Evolutionary conservation across 441 rosid species (phyloP), one percentile per base, ranked within the genome.

Genomic region (Populus hybrid): DNA sequence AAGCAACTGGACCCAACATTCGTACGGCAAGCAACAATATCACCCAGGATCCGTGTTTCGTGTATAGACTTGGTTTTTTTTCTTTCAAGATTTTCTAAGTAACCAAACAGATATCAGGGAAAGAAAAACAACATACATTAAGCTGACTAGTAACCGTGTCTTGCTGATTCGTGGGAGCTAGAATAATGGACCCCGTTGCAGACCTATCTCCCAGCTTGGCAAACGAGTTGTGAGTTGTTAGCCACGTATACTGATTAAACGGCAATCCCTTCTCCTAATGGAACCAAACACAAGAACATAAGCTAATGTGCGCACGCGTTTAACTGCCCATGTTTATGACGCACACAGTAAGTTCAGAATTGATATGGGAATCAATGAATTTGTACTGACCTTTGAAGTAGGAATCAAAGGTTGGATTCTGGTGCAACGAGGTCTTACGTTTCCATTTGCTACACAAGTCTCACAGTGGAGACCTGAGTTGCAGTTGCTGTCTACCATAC

Each of bases 121-220:
- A 23, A 67, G 42, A 65, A 30, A 78, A 78, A 69, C 74, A 12
- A 75, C 81, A 42, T 83, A 91, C 98, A 12, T 91, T 86, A 70
- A 95, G 98, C 76, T 95, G 99, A 72, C 34, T 73, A 64, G 97
- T 91, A 70, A 95, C 84, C n/a, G 93, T 83, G 83, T 93, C 98
- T 71, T 91, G 94, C 83, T 95, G 99, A 78, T 95, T 95, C 79
- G 81, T 86, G 0, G 91, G 86, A 6, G 97, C 65, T 32, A 90
- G 0, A 7, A 93, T 70, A 14, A 76, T 0, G 5, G 97, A 69
- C 35, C 98, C 97, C 64, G 87, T 85, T 71, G 82, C 82, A 42
- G 98, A 85, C 61, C 64, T 89, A 30, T 80, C 84, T 34, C 91
- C 95, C 50, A 85, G 28, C 42, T 69, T 78, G 18, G 99, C 88